Evolutionary conservation across 768 basidiomycete species (phyloP), one percentile per base, ranked within the genome.

Genomic region (Boletellus ananiceps): DNA sequence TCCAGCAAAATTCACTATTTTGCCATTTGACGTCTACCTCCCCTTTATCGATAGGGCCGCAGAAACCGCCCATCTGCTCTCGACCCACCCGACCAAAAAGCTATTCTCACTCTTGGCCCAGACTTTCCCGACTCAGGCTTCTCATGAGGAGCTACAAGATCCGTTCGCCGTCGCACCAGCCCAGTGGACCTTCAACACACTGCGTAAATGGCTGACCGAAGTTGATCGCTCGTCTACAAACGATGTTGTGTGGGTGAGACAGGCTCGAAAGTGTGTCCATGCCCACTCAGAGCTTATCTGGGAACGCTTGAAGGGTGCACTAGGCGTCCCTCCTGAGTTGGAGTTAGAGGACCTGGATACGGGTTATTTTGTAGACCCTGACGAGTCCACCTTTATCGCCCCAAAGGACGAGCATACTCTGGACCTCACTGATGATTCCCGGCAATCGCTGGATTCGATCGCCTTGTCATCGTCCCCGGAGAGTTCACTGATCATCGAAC

Each of bases 311-410:
- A 93, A 93, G 59, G 86, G 82, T 27, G 91, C 88, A 0, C 72
- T 96, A 2, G 93, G 93, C 5, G 84, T 93, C 5, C 92, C 93
- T 9, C 85, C 84, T 0, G 91, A 94, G 59, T 73, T 94, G 18
- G 85, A 90, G 56, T 68, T 82, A 29, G 83, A 86, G 39, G 77
- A 75, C n/a, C 16, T 19, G 21, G 53, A 55, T 8, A 21, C 23
- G 7, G 18, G 7, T 36, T n/a, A 19, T 47, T 44, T 19, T 27
- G 9, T 46, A 11, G 44, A 40, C 2, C 12, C 38, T 38, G 29
- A 51, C n/a, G 15, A 29, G 2, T n/a, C 36, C 12, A 15, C 39
- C 19, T 15, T 34, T 33, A 40, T 40, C 23, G 19, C 16, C 21
- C 11, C 32, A 36, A 43, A 40, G 8, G 47, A 49, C 6, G 49